Conservation (phyloP, 1,284 basidiomycete genomes). For the Cutaneotrichosporon mucoides region DNA sequence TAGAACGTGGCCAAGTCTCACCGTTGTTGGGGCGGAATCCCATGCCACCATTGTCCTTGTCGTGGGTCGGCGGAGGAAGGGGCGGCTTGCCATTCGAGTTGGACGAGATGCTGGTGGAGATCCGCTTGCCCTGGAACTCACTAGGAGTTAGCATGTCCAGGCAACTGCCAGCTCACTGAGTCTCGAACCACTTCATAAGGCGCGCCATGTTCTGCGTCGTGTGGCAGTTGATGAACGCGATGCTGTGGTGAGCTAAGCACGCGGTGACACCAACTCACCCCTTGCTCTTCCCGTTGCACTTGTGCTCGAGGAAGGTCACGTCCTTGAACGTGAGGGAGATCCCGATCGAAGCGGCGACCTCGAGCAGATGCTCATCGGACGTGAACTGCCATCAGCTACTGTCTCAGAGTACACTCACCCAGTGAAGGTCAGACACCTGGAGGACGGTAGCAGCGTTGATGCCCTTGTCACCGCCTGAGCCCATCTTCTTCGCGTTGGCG, state of each 20-base stretch:
- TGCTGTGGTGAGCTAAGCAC: conserved; percentile 10
- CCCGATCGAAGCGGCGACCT: conserved; percentile 67
- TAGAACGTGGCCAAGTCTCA: not conserved
- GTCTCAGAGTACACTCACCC: conserved; percentile 60
- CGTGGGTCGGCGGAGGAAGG: conserved; percentile 21
- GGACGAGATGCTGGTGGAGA: conserved; percentile 37
- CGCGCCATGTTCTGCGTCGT: conserved; percentile 61
- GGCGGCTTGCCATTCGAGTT: conserved; percentile 15
- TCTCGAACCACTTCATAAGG: conserved; percentile 83
- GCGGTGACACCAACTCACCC: conserved; percentile 56
- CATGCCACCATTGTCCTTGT: conserved; percentile 17
- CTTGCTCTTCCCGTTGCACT: conserved; percentile 95
- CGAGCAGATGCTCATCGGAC: conserved; percentile 84
- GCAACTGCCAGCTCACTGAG: conserved; percentile 59
- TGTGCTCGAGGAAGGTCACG: conserved; percentile 95
- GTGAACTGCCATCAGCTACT: conserved; percentile 63
- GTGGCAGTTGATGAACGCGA: conserved; percentile 66
- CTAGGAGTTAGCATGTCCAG: conserved; percentile 49
- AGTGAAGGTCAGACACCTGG: conserved; percentile 86
- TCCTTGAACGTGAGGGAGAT: conserved; percentile 75
- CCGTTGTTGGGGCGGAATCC: conserved; percentile 5
- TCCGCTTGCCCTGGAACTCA: conserved; percentile 75
- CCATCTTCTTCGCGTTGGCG: not conserved
- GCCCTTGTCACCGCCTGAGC: not conserved
- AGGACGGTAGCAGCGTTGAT: conserved; percentile 38